A percentile compares a stretch with the other conserved stretches of the same genome.
These are phyloP conservation scores for Rhizoctonia solani DNA, from an alignment of 1,284 basidiomycete species.

Conservation along the genomic window DNA sequence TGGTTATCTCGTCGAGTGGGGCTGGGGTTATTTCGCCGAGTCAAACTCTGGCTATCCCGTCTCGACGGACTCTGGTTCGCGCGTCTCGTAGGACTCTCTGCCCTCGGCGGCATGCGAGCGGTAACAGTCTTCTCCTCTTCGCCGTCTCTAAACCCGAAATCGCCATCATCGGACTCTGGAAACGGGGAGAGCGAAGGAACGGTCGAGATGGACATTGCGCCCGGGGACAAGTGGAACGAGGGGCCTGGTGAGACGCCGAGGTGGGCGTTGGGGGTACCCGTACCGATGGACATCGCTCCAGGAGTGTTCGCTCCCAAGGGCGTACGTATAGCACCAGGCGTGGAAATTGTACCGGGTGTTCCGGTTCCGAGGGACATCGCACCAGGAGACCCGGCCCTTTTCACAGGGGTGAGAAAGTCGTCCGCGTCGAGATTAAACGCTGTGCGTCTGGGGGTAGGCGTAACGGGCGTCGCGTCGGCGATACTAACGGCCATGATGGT, in stretches of 20 bases:
- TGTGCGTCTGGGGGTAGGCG: background rate
- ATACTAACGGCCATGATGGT: background rate
- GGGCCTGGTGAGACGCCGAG: background rate
- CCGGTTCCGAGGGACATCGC: background rate
- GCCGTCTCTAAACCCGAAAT: conserved; percentile 5
- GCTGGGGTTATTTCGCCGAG: background rate
- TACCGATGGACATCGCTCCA: background rate
- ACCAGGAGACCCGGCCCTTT: background rate
- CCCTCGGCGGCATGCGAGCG: background rate
- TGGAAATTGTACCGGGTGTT: no score
- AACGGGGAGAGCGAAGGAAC: conserved; percentile 29
- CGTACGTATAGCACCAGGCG: no score
- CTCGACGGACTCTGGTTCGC: background rate
- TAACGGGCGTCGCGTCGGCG: background rate
- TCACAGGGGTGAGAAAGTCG: background rate
- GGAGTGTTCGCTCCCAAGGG: background rate
- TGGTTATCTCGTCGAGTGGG: background rate
- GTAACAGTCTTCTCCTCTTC: conserved; percentile 24
- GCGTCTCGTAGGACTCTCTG: background rate
- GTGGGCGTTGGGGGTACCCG: no score
- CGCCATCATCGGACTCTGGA: conserved; percentile 28
- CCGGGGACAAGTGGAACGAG: background rate
- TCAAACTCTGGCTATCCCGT: background rate
- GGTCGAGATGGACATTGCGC: conserved; percentile 10
- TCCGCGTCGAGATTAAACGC: background rate